Evolutionary conservation across 495 filamentous ascomycete species (phyloP), one percentile per base, ranked within the genome.

Genomic region (Podospora pseudopauciseta): DNA sequence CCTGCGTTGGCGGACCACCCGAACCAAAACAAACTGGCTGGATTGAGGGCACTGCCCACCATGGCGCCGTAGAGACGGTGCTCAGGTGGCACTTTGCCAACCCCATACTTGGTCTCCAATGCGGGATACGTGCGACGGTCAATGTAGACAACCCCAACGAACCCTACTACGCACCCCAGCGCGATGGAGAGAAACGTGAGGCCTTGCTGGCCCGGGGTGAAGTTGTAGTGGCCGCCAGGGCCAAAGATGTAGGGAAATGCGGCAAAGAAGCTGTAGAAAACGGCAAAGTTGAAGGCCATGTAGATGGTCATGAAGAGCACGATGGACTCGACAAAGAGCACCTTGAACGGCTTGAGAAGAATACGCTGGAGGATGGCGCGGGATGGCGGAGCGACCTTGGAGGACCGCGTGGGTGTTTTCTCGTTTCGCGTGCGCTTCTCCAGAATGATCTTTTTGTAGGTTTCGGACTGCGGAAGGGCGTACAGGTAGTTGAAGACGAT

Each of bases 251-350:
- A 79, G 0, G 87, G 89, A 39, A 89, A 83, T 0, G 87, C 87
- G 20, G 85, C 86, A 68, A 92, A 89, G 79, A 91, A 91, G 19
- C 78, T 78, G 72, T 87, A 91, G 1, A 92, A 81, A 5, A 88
- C 83, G 7, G 82, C 83, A 65, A 91, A 91, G 65, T 85, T 84
- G 72, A 88, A 89, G 9, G 84, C 81, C 3, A 83, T 79, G 74
- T 92, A 92, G 16, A 91, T 74, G 44, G 80, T 86, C 59, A 88
- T 81, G 49, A 86, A 85, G 39, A 77, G 72, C 20, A 91, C 88
- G 67, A 91, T 90, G 4, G 89, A 88, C 70, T 91, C 89, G 0
- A 79, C 83, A n/a, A 87, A 59, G 49, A 91, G 80, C 89, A 92
- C 91, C 54, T 82, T 74, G 1, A 90, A 53, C 0, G 89, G 89